Conservation (phyloP, 257 asterid species). For the Asclepias syriaca region DNA sequence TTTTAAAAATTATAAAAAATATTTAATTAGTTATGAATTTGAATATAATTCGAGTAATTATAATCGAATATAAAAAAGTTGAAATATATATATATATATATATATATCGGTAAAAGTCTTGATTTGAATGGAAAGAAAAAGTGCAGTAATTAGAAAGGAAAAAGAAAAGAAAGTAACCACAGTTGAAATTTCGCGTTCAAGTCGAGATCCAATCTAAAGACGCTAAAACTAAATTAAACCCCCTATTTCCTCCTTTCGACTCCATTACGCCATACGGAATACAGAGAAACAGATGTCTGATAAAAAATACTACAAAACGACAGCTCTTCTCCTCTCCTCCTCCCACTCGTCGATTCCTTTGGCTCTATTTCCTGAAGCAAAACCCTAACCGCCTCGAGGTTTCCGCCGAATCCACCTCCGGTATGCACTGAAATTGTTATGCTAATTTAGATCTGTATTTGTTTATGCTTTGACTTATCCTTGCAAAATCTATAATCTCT, state of each 20-base stretch:
- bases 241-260: background rate
- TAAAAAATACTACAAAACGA: background rate
- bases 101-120: too few relatives aligned
- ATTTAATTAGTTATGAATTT: too few relatives aligned
- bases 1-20: too few relatives aligned
- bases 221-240: too few relatives aligned
- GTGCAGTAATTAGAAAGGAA: too few relatives aligned
- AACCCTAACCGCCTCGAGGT: conserved; percentile 15
- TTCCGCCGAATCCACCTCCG: conserved; percentile 17
- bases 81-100: too few relatives aligned
- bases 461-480: background rate
- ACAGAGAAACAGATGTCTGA: background rate
- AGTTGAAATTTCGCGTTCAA: conserved; percentile 4
- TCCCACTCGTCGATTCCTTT: background rate
- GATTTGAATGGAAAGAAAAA: too few relatives aligned
- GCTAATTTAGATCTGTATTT: background rate
- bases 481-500: background rate
- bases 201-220: conserved; percentile 4
- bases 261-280: conserved; percentile 11
- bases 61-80: too few relatives aligned
- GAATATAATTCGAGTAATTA: too few relatives aligned
- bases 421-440: conserved; percentile 7
- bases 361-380: background rate
- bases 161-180: too few relatives aligned
- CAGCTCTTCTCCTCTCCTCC: too few relatives aligned